These are phyloP conservation scores for Xylaria arbuscula DNA, from an alignment of 2,329 filamentous ascomycete genomes.

Conservation along the genomic window DNA sequence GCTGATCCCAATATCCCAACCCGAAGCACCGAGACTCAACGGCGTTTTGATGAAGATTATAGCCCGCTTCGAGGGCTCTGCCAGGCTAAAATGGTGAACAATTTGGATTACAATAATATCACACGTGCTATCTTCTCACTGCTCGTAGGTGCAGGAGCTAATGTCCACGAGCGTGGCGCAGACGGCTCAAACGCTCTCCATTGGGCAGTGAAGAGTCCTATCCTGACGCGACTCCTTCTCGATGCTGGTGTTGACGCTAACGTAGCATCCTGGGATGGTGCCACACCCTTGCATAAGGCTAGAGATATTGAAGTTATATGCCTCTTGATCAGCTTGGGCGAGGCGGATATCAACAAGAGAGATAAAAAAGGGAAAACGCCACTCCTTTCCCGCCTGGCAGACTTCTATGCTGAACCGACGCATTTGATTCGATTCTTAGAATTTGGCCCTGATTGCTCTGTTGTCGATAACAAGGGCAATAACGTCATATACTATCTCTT, in stretches of 20 bases:
- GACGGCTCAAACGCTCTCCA: conserved; percentile 24
- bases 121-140: conserved; percentile 11
- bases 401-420: not conserved
- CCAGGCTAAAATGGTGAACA: not conserved
- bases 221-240: conserved; percentile 21
- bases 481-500: conserved; percentile 14
- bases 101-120: not conserved
- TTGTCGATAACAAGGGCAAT: conserved; percentile 23
- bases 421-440: conserved; percentile 8
- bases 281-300: conserved; percentile 22
- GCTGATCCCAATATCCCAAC: conserved; percentile 21
- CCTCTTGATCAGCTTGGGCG: conserved; percentile 12
- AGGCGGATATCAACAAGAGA: conserved; percentile 15
- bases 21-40: not conserved
- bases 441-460: conserved; percentile 11
- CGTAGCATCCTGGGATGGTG: conserved; percentile 8
- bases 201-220: conserved; percentile 13
- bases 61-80: conserved; percentile 23
- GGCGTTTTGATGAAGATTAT: not conserved
- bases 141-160: conserved; percentile 7
- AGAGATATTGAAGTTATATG: conserved; percentile 10
- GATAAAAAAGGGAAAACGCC: conserved; percentile 18
- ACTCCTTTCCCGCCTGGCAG: conserved; percentile 7
- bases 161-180: conserved; percentile 12
- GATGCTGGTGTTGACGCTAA: conserved; percentile 25